Conservation (phyloP, 805 yeast species). For the Starmerella powellii region DNA sequence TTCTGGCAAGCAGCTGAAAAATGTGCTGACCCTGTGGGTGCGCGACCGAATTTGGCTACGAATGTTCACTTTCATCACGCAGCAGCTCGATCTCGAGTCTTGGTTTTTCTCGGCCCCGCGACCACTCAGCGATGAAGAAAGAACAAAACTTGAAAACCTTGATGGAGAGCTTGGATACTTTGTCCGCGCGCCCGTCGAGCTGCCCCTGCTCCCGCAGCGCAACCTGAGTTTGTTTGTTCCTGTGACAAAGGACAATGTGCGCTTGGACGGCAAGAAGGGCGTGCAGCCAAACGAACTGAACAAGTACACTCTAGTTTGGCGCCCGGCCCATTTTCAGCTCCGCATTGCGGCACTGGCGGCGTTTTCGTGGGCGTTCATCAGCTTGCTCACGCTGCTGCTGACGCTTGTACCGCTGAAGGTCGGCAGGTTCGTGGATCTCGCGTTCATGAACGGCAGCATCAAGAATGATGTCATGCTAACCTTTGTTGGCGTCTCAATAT, state of each 20-base stretch:
- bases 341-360: slow-evolving; percentile 43
- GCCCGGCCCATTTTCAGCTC: slow-evolving; percentile 63
- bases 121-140: slow-evolving; percentile 32
- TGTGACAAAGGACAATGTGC: slow-evolving; percentile 55
- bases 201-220: slow-evolving; percentile 51
- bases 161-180: slow-evolving; percentile 67
- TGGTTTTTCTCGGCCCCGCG: slow-evolving; percentile 32
- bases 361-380: slow-evolving; percentile 33
- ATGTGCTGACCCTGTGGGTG: slow-evolving; percentile 42
- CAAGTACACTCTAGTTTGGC: slow-evolving; percentile 62
- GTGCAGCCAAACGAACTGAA: slow-evolving; percentile 33
- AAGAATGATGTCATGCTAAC: slow-evolving; percentile 12
- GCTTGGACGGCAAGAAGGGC: slow-evolving; percentile 35
- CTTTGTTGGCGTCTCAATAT: slow-evolving; percentile 5
- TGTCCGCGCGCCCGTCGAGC: slow-evolving; percentile 68
- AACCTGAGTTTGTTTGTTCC: slow-evolving; percentile 62
- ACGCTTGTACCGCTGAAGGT: slow-evolving; percentile 15
- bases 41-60: slow-evolving; percentile 24
- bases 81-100: slow-evolving; percentile 24
- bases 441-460: background rate
- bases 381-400: slow-evolving; percentile 1
- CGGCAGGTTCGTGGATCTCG: slow-evolving; percentile 14
- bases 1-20: slow-evolving; percentile 50
- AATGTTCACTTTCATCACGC: slow-evolving; percentile 8
- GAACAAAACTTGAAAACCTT: slow-evolving; percentile 38